Percentiles rank a stretch among this genome's conserved stretches.
phyloP scores from a whole-genome alignment of 2,329 filamentous ascomycete species.

The Microcyclospora tardicrescens region DNA sequence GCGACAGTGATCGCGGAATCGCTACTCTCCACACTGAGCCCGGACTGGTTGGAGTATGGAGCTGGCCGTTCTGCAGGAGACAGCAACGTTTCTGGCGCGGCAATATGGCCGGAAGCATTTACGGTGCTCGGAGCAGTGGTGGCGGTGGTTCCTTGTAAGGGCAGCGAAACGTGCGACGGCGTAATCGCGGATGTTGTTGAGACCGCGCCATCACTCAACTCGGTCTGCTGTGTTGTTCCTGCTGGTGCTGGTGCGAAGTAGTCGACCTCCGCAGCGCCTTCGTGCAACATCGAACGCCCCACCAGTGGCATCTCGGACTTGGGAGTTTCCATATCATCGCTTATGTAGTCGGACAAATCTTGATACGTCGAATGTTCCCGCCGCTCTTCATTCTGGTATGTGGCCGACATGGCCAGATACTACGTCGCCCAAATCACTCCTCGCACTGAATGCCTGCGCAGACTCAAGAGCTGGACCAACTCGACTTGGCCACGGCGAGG shows the following conservation, averaged over 20 bases:
- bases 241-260: conserved; percentile 5
- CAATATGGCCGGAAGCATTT: conserved; percentile 11
- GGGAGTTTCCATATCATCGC: conserved; percentile 1
- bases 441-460: background rate
- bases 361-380: background rate
- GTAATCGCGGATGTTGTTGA: conserved; percentile 2
- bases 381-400: conserved; percentile 5
- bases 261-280: conserved; percentile 1
- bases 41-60: conserved; percentile 4
- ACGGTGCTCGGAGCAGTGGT: conserved; percentile 8
- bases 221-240: background rate
- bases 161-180: background rate
- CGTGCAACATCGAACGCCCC: conserved; percentile 3
- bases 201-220: background rate
- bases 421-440: conserved; percentile 1
- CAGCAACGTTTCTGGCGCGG: conserved; percentile 5
- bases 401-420: conserved; percentile 1
- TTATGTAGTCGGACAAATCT: background rate
- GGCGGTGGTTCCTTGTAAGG: background rate
- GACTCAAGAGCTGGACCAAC: background rate
- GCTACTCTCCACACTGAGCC: conserved; percentile 6
- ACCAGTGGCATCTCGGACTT: conserved; percentile 4
- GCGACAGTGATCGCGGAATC: conserved; percentile 7
- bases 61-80: conserved; percentile 5
- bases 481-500: background rate